Conservation (phyloP, 1,284 basidiomycete genomes). For the Ganoderma multipileum region DNA sequence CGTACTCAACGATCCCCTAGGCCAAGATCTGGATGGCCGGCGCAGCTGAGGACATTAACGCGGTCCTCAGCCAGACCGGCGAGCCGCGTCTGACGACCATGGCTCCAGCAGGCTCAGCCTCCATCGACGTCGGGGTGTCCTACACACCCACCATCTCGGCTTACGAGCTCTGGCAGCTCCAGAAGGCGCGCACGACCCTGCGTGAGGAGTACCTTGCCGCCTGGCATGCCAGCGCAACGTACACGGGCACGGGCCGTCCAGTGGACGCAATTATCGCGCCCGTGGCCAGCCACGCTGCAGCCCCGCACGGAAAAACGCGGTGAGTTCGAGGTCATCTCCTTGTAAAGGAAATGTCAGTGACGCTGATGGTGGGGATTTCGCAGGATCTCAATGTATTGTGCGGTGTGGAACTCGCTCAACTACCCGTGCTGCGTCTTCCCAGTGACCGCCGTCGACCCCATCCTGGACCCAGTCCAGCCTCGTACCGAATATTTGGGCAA, state of each 20-base stretch:
- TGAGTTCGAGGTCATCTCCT: conserved; percentile 32
- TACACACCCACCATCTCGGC: conserved; percentile 40
- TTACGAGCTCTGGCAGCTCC: conserved; percentile 64
- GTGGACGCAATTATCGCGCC: conserved; percentile 71
- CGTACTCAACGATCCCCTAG: conserved; percentile 5
- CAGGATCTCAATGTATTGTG: conserved; percentile 47
- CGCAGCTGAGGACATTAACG: conserved; percentile 49
- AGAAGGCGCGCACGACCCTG: conserved; percentile 51
- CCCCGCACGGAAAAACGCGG: conserved; percentile 60
- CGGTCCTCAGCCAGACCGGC: conserved; percentile 40
- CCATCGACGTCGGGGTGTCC: conserved; percentile 27
- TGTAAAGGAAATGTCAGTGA: too few relatives aligned
- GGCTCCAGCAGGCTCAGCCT: conserved; percentile 36
- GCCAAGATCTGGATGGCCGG: conserved; percentile 31
- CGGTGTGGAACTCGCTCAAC: conserved; percentile 74
- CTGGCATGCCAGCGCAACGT: conserved; percentile 56
- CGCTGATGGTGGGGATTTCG: neutral
- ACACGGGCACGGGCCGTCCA: conserved; percentile 65
- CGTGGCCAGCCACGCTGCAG: conserved; percentile 55
- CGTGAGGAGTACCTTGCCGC: conserved; percentile 59
- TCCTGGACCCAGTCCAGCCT: conserved; percentile 38
- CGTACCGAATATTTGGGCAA: conserved; percentile 44
- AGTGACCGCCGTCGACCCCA: conserved; percentile 62
- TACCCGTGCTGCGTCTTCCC: conserved; percentile 75
- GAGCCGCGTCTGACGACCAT: conserved; percentile 45